Conservation (phyloP, 2,329 filamentous ascomycete species). For the Talaromyces sp. region DNA sequence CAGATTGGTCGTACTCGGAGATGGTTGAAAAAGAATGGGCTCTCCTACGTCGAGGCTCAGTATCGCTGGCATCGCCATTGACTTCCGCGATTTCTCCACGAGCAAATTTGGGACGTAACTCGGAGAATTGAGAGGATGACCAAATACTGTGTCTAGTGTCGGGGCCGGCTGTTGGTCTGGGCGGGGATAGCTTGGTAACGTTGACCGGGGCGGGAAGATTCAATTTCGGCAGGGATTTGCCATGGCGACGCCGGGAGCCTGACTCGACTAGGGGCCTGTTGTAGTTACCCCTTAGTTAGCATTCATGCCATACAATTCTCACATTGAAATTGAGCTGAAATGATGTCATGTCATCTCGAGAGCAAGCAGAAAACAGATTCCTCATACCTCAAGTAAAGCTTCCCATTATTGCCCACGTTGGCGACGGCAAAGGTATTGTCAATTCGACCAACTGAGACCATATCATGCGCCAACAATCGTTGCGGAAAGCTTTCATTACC, state of each 20-base stretch:
- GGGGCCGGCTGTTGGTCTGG: constrained; percentile 30
- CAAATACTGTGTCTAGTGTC: constrained; percentile 38
- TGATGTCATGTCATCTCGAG: not conserved
- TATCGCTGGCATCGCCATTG: constrained; percentile 24
- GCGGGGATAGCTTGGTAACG: constrained; percentile 53
- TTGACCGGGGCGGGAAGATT: constrained; percentile 56
- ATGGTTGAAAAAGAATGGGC: constrained; percentile 76
- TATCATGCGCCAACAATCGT: constrained; percentile 52
- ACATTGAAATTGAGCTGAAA: not conserved
- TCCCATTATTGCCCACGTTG: constrained; percentile 79
- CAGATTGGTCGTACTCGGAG: constrained; percentile 58
- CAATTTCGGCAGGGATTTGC: constrained; percentile 11
- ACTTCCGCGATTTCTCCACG: constrained; percentile 30
- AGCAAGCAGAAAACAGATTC: constrained; percentile 9
- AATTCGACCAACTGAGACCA: constrained; percentile 60
- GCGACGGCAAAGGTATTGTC: constrained; percentile 74
- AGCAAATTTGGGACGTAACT: constrained; percentile 32
- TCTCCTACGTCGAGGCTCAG: constrained; percentile 52
- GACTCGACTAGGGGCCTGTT: constrained; percentile 39
- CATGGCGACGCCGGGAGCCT: constrained; percentile 13
- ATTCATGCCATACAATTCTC: not conserved
- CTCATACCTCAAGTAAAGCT: constrained; percentile 73
- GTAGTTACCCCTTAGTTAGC: not conserved
- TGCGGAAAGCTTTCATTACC: constrained; percentile 52
- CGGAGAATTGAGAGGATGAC: constrained; percentile 45